These are phyloP conservation scores for Trichophyton rubrum DNA, from an alignment of 2,329 filamentous ascomycete genomes.

Conservation along the genomic window DNA sequence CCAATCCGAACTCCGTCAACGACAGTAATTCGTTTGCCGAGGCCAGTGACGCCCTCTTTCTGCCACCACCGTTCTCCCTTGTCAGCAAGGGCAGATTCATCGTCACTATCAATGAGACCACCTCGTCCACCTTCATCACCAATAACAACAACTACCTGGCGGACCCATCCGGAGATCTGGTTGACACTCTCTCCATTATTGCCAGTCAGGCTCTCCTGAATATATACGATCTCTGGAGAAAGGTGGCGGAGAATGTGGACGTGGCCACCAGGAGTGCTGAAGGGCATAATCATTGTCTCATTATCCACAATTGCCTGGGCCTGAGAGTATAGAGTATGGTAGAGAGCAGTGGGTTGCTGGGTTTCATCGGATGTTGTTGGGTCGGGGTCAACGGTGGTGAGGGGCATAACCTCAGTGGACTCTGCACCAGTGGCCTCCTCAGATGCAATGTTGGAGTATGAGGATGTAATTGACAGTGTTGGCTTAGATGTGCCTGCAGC, in stretches of 20 bases:
- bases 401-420: slow-evolving; percentile 41
- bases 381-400: slow-evolving; percentile 37
- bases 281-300: slow-evolving; percentile 76
- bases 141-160: slow-evolving; percentile 49
- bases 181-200: slow-evolving; percentile 59
- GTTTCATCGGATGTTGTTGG: slow-evolving; percentile 31
- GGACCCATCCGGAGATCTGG: slow-evolving; percentile 51
- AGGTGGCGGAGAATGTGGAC: slow-evolving; percentile 78
- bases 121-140: slow-evolving; percentile 50
- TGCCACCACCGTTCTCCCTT: slow-evolving; percentile 43
- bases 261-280: slow-evolving; percentile 70
- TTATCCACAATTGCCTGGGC: slow-evolving; percentile 69
- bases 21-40: slow-evolving; percentile 76
- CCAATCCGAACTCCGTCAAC: slow-evolving; percentile 70
- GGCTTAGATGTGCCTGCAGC: slow-evolving; percentile 31
- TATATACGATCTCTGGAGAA: slow-evolving; percentile 72
- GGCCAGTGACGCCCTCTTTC: slow-evolving; percentile 64
- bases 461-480: slow-evolving; percentile 58
- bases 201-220: slow-evolving; percentile 74
- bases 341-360: slow-evolving; percentile 47
- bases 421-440: slow-evolving; percentile 45
- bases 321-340: slow-evolving; percentile 69
- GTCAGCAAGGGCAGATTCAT: slow-evolving; percentile 32
- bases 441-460: slow-evolving; percentile 73
- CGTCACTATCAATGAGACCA: slow-evolving; percentile 69